Evolutionary conservation across 176 grass and related monocot species (phyloP).

Genomic region (Puya raimondii): DNA sequence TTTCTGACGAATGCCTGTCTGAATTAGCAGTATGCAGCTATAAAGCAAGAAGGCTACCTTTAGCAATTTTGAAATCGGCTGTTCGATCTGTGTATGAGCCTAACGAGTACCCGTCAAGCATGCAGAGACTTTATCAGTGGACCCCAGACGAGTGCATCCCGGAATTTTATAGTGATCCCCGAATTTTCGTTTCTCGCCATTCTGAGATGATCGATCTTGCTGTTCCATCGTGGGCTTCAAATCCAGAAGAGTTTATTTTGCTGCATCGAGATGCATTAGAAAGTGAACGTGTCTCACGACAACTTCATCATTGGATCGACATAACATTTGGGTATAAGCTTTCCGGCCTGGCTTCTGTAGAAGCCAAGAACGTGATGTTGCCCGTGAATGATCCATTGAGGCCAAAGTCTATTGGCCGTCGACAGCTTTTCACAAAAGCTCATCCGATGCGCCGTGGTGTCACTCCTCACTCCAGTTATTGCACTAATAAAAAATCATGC

Average conservation of each 20-base stretch:
- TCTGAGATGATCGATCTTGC: slow-evolving; percentile 91
- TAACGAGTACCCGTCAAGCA: slow-evolving; percentile 92
- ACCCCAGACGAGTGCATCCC: slow-evolving; percentile 96
- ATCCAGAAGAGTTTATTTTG: slow-evolving; percentile 75
- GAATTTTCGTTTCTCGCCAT: slow-evolving; percentile 77
- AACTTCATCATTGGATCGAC: slow-evolving; percentile 96
- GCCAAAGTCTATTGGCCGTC: slow-evolving; percentile 70
- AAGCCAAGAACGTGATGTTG: slow-evolving; percentile 95
- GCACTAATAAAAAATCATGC: slow-evolving; percentile 45
- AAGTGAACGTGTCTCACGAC: slow-evolving; percentile 70
- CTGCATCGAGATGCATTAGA: slow-evolving; percentile 80
- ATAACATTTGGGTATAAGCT: slow-evolving; percentile 98
- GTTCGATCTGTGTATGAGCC: slow-evolving; percentile 93
- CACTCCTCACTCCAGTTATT: slow-evolving; percentile 35
- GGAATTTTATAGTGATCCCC: slow-evolving; percentile 83
- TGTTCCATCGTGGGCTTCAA: slow-evolving; percentile 67
- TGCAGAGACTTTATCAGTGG: slow-evolving; percentile 94
- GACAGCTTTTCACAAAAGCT: slow-evolving; percentile 67
- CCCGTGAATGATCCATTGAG: slow-evolving; percentile 62
- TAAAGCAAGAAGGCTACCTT: slow-evolving; percentile 89
- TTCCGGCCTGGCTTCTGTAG: slow-evolving; percentile 67
- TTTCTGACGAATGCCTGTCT: slow-evolving; percentile 97
- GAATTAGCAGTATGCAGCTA: slow-evolving; percentile 98
- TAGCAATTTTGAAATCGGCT: slow-evolving; percentile 61
- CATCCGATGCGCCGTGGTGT: slow-evolving; percentile 58